These are phyloP conservation scores for Linanthus parryae DNA, from an alignment of 148 eudicot genomes.

Conservation along the genomic window DNA sequence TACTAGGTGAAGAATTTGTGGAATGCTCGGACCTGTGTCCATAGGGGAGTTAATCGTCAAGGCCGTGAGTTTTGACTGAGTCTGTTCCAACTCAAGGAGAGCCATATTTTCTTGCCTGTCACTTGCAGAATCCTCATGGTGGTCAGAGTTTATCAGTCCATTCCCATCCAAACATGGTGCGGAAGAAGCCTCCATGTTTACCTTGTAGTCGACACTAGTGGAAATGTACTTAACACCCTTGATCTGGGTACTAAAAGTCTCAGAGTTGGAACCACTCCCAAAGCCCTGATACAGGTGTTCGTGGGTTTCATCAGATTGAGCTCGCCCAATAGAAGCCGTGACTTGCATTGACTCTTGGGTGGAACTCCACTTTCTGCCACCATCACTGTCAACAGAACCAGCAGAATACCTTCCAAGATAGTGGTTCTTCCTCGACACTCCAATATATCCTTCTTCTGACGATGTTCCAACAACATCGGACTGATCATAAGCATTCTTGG, in stretches of 20 bases:
- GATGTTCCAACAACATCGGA: conserved; percentile 79
- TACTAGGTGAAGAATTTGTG: conserved; percentile 85
- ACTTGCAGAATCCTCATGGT: conserved; percentile 26
- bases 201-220: conserved; percentile 29
- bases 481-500: conserved; percentile 79
- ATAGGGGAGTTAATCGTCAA: conserved; percentile 37
- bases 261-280: conserved; percentile 43
- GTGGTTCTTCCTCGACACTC: conserved; percentile 60
- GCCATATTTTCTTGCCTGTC: conserved; percentile 44
- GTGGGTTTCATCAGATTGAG: conserved; percentile 45
- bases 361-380: conserved; percentile 79
- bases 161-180: conserved; percentile 44
- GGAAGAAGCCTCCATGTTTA: conserved; percentile 33
- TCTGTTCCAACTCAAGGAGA: conserved; percentile 30
- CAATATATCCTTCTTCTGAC: conserved; percentile 84
- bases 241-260: conserved; percentile 29
- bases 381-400: conserved; percentile 71
- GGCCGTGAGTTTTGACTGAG: conserved; percentile 36
- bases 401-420: conserved; percentile 67
- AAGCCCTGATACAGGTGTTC: conserved; percentile 34
- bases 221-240: conserved; percentile 38
- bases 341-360: conserved; percentile 43
- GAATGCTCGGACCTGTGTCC: conserved; percentile 85
- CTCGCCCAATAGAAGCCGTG: conserved; percentile 34
- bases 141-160: conserved; percentile 52